Evolutionary conservation across 2,329 filamentous ascomycete species (phyloP), one percentile per base, ranked within the genome.

Genomic region (Neonectria punicea): DNA sequence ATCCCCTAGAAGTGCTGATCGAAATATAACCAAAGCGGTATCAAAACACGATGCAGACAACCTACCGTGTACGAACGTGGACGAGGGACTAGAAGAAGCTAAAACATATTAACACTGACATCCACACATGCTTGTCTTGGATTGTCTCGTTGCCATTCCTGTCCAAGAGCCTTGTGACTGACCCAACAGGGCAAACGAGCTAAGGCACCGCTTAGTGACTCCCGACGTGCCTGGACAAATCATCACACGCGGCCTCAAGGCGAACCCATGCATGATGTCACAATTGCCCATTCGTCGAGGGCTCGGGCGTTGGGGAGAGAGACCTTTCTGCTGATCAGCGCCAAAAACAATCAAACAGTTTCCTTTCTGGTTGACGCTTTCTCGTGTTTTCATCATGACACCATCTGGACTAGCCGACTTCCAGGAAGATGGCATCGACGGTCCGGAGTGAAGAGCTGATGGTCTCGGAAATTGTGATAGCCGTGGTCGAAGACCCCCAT

Each of bases 401-500:
- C 51, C 68, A 65, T 60, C 55, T 28, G n/a, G 49, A 53, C 68
- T 68, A 70, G 56, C 58, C 58, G 6, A 41, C 16, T 56, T 68
- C 55, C 28, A 65, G 64, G 41, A 57, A 32, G 50, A 61, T 53
- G 43, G 49, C 20, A 58, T 36, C 56, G 34, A 56, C 44, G 20
- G 41, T 30, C 36, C 49, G 59, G 53, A 1, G 28, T 41, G 0
- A 14, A 39, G 28, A 47, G 22, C 28, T 53, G 32, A n/a, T 14
- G 5, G 39, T n/a, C 25, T 41, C 56, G 66, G 68, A 67, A 54
- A 70, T 71, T 71, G 41, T 32, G 69, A 71, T 69, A 61, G 56
- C 22, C 68, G 32, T 30, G 39, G 4, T 2, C 30, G 11, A 28
- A 13, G 43, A 47, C 34, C 2, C 3, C 22, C 34, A 60, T 41